These are phyloP conservation scores for Austroboletus niveus DNA, from an alignment of 1,284 basidiomycete genomes.

Conservation along the genomic window DNA sequence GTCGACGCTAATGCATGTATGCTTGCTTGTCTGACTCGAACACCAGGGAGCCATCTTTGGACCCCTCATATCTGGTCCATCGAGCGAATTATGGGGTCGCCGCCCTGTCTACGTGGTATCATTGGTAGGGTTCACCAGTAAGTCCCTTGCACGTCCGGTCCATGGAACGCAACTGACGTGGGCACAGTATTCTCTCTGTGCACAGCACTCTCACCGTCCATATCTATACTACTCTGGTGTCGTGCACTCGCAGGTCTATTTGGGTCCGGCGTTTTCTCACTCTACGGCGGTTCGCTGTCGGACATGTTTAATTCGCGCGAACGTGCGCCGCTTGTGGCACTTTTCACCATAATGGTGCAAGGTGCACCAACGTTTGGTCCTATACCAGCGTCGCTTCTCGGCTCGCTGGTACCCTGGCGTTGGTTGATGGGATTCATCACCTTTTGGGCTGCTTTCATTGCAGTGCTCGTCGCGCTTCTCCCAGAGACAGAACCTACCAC, in stretches of 20 bases:
- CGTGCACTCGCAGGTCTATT: slow-evolving; percentile 23
- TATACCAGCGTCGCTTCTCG: slow-evolving; percentile 25
- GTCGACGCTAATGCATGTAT: neutral
- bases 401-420: slow-evolving; percentile 24
- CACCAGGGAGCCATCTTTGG: slow-evolving; percentile 27
- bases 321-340: slow-evolving; percentile 26
- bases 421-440: slow-evolving; percentile 27
- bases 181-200: no score
- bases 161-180: slow-evolving; percentile 7
- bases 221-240: slow-evolving; percentile 14
- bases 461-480: slow-evolving; percentile 13
- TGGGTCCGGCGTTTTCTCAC: slow-evolving; percentile 26
- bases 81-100: slow-evolving; percentile 30
- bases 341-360: slow-evolving; percentile 28
- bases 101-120: slow-evolving; percentile 23
- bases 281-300: slow-evolving; percentile 30
- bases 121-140: slow-evolving; percentile 24
- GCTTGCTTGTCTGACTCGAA: slow-evolving; percentile 1
- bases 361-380: slow-evolving; percentile 30
- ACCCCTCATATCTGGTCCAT: slow-evolving; percentile 24
- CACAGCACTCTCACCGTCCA: slow-evolving; percentile 17
- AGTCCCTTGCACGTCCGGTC: neutral
- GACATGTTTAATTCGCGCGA: slow-evolving; percentile 28
- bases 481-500: slow-evolving; percentile 24
- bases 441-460: slow-evolving; percentile 20